Percentiles rank a stretch among this genome's conserved stretches.
Conservation (phyloP, 2,329 filamentous ascomycete genomes). For the Alternaria novae-zelandiae region DNA sequence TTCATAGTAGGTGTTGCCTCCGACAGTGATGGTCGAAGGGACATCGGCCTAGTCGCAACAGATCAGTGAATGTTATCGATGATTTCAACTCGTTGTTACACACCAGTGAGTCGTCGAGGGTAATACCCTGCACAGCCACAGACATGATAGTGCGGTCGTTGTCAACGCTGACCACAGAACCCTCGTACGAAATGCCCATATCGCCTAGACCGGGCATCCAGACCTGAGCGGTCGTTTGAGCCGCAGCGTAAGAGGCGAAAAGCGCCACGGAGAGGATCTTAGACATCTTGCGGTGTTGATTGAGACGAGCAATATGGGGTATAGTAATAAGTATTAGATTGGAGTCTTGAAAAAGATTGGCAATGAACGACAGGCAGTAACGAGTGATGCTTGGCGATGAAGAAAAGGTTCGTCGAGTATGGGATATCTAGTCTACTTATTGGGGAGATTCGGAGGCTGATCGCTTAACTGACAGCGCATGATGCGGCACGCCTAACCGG, state of each 20-base stretch:
- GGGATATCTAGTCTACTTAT: conserved; percentile 11
- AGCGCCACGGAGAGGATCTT: conserved; percentile 25
- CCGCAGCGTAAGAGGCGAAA: conserved; percentile 29
- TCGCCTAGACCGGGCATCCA: conserved; percentile 30
- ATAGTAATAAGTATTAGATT: not conserved
- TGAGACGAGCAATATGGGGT: not conserved
- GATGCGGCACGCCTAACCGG: conserved; percentile 9
- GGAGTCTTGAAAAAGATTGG: not conserved
- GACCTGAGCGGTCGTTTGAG: conserved; percentile 36
- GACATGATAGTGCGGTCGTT: conserved; percentile 30
- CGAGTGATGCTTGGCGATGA: conserved; percentile 2
- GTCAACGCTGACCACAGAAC: conserved; percentile 28
- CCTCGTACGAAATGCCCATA: conserved; percentile 20
- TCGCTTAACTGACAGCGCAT: conserved; percentile 6
- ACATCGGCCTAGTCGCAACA: not conserved
- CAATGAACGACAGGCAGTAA: conserved; percentile 2
- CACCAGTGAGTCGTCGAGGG: not conserved
- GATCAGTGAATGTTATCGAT: not conserved
- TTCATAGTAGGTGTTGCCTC: conserved; percentile 25
- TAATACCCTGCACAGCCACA: conserved; percentile 11
- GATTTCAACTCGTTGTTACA: not conserved
- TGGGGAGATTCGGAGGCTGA: not conserved
- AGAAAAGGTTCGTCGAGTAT: not conserved
- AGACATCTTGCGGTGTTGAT: conserved; percentile 25
- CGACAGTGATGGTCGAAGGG: conserved; percentile 16